These are phyloP conservation scores for Lipomyces kockii DNA, from an alignment of 805 yeast genomes.

Conservation along the genomic window DNA sequence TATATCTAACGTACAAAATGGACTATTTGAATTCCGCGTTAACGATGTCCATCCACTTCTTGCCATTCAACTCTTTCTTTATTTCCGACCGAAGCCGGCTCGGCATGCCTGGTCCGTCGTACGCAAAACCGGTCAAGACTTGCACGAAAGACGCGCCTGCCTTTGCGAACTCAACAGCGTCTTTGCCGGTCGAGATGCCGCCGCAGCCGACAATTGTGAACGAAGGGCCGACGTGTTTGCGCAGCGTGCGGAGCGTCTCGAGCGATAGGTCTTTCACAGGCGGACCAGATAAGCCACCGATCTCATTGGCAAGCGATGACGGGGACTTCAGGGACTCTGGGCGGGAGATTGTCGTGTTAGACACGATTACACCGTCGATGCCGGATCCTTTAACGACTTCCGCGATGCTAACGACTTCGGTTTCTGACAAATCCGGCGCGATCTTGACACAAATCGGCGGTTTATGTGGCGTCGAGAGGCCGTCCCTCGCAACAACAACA, in stretches of 20 bases:
- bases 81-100: conserved; percentile 64
- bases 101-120: conserved; percentile 87
- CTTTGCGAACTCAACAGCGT: conserved; percentile 86
- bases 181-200: conserved; percentile 85
- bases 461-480: conserved; percentile 49
- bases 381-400: conserved; percentile 73
- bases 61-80: conserved; percentile 69
- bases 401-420: conserved; percentile 82
- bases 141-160: conserved; percentile 94
- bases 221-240: conserved; percentile 75
- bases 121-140: conserved; percentile 87
- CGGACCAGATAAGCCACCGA: conserved; percentile 92
- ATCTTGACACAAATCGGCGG: conserved; percentile 90
- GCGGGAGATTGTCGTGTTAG: conserved; percentile 89
- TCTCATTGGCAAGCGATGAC: conserved; percentile 55
- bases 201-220: conserved; percentile 91
- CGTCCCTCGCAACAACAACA: conserved; percentile 72
- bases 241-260: conserved; percentile 68
- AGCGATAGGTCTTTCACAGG: conserved; percentile 84
- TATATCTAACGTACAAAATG: neutral
- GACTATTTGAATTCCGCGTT: conserved; percentile 55
- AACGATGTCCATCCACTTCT: conserved; percentile 81
- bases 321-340: conserved; percentile 64
- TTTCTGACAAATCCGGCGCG: conserved; percentile 88
- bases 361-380: conserved; percentile 89